phyloP scores from a whole-genome alignment of 176 grass and related monocot genomes.

The Aegilops bicornis region DNA sequence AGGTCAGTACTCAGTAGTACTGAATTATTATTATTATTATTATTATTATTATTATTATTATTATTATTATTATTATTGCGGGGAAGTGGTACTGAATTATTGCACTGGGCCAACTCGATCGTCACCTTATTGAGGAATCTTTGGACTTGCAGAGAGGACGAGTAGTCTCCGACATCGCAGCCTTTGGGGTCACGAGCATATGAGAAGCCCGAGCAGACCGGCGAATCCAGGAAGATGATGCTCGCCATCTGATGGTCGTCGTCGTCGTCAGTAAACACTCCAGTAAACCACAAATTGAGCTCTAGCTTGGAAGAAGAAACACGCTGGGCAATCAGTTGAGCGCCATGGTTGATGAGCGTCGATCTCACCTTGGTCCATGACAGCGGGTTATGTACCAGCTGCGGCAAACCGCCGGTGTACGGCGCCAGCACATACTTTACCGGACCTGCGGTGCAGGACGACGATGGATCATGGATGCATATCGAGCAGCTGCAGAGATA shows the following conservation, averaged over 20 bases:
- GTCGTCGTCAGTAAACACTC: too few species aligned
- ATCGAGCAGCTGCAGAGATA: too few species aligned
- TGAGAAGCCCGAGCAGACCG: conserved; percentile 65
- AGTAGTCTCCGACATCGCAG: conserved; percentile 42
- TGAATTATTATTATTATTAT: too few species aligned
- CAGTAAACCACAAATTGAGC: too few species aligned
- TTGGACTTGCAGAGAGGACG: conserved; percentile 39
- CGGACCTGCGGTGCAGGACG: conserved; percentile 32
- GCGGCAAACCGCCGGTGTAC: conserved; percentile 29
- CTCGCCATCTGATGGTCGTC: conserved; percentile 34
- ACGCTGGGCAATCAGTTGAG: not conserved
- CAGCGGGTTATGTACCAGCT: conserved; percentile 26
- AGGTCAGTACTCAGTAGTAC: too few species aligned
- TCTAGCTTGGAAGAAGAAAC: not conserved
- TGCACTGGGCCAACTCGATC: too few species aligned
- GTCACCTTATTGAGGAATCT: conserved; percentile 57
- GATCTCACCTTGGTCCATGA: conserved; percentile 49
- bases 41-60: too few species aligned
- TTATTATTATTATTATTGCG: too few species aligned
- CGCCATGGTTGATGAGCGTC: not conserved
- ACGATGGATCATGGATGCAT: not conserved
- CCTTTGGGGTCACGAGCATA: conserved; percentile 38
- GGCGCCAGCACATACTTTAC: conserved; percentile 19
- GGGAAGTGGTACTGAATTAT: not conserved
- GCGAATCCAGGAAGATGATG: conserved; percentile 67